Evolutionary conservation across 495 filamentous ascomycete genomes (phyloP).

Genomic region (Astrothelium macrocarpum): DNA sequence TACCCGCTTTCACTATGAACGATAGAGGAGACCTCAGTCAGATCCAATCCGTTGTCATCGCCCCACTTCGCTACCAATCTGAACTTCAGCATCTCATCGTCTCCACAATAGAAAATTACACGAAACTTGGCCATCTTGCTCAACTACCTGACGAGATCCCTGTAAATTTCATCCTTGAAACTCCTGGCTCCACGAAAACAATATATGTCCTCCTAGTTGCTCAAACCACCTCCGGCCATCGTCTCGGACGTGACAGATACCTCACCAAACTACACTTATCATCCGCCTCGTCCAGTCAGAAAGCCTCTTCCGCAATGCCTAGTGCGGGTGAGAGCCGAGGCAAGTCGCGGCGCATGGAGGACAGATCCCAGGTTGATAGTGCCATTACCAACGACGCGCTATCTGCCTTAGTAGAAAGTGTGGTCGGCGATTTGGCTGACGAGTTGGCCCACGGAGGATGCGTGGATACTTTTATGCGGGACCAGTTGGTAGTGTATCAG

Average conservation of each 20-base stretch:
- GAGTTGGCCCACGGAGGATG: conserved; percentile 47
- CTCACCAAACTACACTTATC: not conserved
- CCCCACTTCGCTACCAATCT: conserved; percentile 23
- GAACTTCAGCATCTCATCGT: not conserved
- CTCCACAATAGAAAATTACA: not conserved
- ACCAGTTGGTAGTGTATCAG: conserved; percentile 77
- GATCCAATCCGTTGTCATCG: conserved; percentile 54
- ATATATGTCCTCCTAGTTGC: conserved; percentile 68
- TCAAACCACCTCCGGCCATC: conserved; percentile 48
- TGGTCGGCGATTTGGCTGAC: conserved; percentile 47
- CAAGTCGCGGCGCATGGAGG: not conserved
- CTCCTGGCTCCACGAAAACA: conserved; percentile 34
- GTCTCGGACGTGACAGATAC: conserved; percentile 52
- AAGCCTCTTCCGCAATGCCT: not conserved
- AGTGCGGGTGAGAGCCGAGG: too few species aligned
- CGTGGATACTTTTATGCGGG: conserved; percentile 64
- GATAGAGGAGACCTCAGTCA: conserved; percentile 35
- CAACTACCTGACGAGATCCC: not conserved
- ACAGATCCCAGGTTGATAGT: not conserved
- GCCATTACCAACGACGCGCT: conserved; percentile 9
- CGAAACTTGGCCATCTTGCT: not conserved
- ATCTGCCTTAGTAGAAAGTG: conserved; percentile 33
- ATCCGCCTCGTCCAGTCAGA: not conserved
- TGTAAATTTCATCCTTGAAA: not conserved
- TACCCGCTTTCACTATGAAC: conserved; percentile 40